A percentile compares a stretch with the other conserved stretches of the same genome.
Evolutionary conservation across 345 rosid genomes (phyloP).

Genomic region (Gossypium mustelinum): DNA sequence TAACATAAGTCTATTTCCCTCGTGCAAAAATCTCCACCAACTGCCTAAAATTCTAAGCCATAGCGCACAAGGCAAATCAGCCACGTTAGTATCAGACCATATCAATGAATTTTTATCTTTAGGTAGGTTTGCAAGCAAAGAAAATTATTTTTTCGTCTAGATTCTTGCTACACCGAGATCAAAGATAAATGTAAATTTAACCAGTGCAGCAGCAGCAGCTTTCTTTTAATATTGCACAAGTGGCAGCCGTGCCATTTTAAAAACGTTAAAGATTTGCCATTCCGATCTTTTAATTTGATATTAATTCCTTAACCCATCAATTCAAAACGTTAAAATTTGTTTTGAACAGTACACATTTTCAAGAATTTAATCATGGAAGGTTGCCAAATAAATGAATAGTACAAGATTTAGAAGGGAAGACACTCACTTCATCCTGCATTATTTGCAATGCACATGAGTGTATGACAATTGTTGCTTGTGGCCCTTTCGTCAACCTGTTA

Average conservation of each 20-base stretch:
- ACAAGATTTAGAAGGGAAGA: slow-evolving; percentile 23
- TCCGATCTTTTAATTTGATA: not conserved
- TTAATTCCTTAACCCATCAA: not conserved
- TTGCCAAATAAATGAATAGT: slow-evolving; percentile 9
- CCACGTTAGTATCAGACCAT: not conserved
- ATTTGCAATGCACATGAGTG: not conserved
- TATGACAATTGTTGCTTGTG: not conserved
- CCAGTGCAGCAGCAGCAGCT: not conserved
- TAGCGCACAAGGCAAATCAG: not conserved
- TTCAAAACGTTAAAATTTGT: not conserved
- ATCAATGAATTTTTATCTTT: not conserved
- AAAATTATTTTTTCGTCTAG: not conserved
- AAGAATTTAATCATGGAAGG: slow-evolving; percentile 1
- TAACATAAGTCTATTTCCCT: not conserved
- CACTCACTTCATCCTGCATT: slow-evolving; percentile 17
- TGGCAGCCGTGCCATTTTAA: not conserved
- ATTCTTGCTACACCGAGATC: not conserved
- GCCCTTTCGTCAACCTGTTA: slow-evolving; percentile 13
- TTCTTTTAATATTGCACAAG: not conserved
- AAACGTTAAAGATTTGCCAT: not conserved
- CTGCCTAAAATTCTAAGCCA: not conserved
- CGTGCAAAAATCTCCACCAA: not conserved
- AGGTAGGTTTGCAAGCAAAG: not conserved
- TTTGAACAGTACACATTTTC: not conserved
- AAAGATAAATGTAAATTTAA: not conserved